Percentiles rank a stretch among this genome's conserved stretches.
These are phyloP conservation scores for Malus orientalis DNA, from an alignment of 306 rosid genomes.

Conservation along the genomic window DNA sequence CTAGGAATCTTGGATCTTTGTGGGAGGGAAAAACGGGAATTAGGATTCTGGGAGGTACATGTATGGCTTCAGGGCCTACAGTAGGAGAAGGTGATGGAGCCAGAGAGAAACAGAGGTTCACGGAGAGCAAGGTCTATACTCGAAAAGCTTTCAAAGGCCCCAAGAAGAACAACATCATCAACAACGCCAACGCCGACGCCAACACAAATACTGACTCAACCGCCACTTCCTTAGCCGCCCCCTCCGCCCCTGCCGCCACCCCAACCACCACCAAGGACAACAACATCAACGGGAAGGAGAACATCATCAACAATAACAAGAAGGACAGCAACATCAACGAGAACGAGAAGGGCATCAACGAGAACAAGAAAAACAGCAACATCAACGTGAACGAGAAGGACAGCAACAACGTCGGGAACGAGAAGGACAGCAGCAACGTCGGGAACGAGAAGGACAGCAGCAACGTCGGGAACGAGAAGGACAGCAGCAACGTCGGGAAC, in stretches of 20 bases:
- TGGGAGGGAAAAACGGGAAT: slow-evolving; percentile 13
- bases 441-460: not conserved
- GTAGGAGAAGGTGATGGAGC: slow-evolving; percentile 64
- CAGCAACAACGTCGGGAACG: not conserved
- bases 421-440: not conserved
- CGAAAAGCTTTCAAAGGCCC: slow-evolving; percentile 54
- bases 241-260: not conserved
- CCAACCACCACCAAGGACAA: not conserved
- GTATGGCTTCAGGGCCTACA: slow-evolving; percentile 87
- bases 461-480: not conserved
- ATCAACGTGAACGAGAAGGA: not conserved
- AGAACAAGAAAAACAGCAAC: not conserved
- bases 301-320: not conserved
- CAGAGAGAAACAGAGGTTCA: slow-evolving; percentile 46
- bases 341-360: not conserved
- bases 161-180: slow-evolving; percentile 28
- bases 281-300: not conserved
- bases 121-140: slow-evolving; percentile 61
- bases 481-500: not conserved
- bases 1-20: slow-evolving; percentile 13
- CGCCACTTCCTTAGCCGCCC: not conserved
- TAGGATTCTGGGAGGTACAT: slow-evolving; percentile 72
- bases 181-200: slow-evolving; percentile 5
- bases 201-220: not conserved
- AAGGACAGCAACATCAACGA: not conserved